Percentiles rank a stretch among this genome's conserved stretches.
Conservation (phyloP, 805 yeast species). For the Candida wancherniae region DNA sequence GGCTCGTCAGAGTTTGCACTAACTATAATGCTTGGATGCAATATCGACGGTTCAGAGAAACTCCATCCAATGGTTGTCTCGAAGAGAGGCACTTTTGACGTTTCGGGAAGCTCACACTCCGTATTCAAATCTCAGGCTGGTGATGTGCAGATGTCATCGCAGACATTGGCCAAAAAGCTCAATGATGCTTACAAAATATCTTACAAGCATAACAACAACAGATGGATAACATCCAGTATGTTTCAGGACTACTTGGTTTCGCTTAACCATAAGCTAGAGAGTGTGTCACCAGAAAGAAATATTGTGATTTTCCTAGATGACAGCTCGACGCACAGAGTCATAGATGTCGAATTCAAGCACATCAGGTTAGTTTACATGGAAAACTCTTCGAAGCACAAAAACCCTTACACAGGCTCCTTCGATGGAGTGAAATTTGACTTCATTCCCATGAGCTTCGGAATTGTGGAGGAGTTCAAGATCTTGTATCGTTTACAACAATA, state of each 20-base stretch:
- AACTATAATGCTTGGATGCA: slow-evolving; percentile 59
- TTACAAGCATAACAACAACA: slow-evolving; percentile 56
- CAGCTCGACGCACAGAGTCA: slow-evolving; percentile 57
- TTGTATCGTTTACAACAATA: slow-evolving; percentile 57
- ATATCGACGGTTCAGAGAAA: slow-evolving; percentile 60
- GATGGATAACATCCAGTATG: slow-evolving; percentile 59
- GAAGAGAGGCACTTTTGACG: slow-evolving; percentile 44
- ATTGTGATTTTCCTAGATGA: slow-evolving; percentile 57
- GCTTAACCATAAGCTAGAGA: slow-evolving; percentile 53
- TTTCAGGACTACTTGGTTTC: slow-evolving; percentile 60
- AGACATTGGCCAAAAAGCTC: slow-evolving; percentile 34
- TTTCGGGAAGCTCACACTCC: slow-evolving; percentile 23
- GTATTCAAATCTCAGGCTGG: slow-evolving; percentile 14
- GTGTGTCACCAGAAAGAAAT: slow-evolving; percentile 39
- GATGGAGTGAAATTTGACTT: slow-evolving; percentile 49
- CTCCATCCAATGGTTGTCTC: slow-evolving; percentile 59
- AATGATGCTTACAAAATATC: slow-evolving; percentile 48
- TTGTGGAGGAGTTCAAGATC: slow-evolving; percentile 56
- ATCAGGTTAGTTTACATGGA: slow-evolving; percentile 34
- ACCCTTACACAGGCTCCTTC: slow-evolving; percentile 28
- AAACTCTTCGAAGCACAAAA: slow-evolving; percentile 35
- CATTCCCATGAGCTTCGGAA: slow-evolving; percentile 61
- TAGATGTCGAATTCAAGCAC: slow-evolving; percentile 34
- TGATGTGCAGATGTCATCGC: slow-evolving; percentile 9
- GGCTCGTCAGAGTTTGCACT: slow-evolving; percentile 38